Evolutionary conservation across 345 rosid species (phyloP).

Genomic region (Bruguiera parviflora): DNA sequence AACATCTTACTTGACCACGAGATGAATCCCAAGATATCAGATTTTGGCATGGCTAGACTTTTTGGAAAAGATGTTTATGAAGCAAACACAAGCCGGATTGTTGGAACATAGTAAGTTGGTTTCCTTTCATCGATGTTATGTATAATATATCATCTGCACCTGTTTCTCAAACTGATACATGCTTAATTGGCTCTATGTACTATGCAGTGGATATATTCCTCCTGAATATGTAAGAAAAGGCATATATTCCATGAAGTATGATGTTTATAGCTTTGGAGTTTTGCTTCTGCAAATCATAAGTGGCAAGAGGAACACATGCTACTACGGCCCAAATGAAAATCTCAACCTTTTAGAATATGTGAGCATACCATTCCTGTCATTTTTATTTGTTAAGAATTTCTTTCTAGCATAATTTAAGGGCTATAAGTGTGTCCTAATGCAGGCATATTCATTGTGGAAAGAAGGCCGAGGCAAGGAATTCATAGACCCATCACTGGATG

Average conservation of each 20-base stretch:
- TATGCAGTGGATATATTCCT: constrained; percentile 44
- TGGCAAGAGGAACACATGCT: constrained; percentile 32
- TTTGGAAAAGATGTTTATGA: constrained; percentile 34
- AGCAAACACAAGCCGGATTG: constrained; percentile 38
- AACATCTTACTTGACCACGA: constrained; percentile 36
- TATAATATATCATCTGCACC: neutral
- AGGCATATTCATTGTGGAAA: constrained; percentile 34
- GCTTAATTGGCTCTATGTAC: neutral
- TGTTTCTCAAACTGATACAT: neutral
- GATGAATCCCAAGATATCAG: constrained; percentile 46
- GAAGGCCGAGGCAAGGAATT: constrained; percentile 19
- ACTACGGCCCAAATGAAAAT: constrained; percentile 25
- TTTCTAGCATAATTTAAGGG: neutral
- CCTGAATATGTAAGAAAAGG: constrained; percentile 45
- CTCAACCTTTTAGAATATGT: constrained; percentile 24
- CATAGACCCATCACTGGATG: constrained; percentile 31
- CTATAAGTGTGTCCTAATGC: neutral
- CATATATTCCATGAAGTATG: constrained; percentile 42
- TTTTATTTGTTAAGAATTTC: neutral
- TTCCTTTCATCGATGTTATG: neutral
- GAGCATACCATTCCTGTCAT: constrained; percentile 4
- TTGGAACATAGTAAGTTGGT: constrained; percentile 41
- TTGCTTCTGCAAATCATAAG: constrained; percentile 42
- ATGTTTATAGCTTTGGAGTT: constrained; percentile 48
- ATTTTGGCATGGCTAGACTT: constrained; percentile 44